Evolutionary conservation across 768 basidiomycete species (phyloP).

Genomic region (Serendipita vermifera): DNA sequence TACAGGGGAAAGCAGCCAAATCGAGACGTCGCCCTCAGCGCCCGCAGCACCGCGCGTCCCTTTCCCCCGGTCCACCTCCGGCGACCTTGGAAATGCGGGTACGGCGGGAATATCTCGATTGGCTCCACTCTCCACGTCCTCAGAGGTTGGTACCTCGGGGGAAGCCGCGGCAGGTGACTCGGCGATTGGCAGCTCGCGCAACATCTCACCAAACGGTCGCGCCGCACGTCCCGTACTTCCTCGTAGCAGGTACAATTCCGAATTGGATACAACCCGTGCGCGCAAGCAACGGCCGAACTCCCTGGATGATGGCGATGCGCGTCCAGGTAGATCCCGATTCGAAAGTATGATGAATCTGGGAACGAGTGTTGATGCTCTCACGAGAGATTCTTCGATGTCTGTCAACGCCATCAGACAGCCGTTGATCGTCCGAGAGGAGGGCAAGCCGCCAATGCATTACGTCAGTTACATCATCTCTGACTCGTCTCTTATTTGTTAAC

Average conservation of each 20-base stretch:
- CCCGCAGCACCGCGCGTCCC: conserved; percentile 11
- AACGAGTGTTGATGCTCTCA: conserved; percentile 52
- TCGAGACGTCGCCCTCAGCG: not conserved
- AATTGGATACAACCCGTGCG: conserved; percentile 52
- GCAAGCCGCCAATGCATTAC: conserved; percentile 65
- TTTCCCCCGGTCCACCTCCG: conserved; percentile 15
- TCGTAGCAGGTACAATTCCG: conserved; percentile 3
- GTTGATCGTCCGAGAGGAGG: conserved; percentile 67
- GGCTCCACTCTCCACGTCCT: not conserved
- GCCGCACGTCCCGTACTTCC: not conserved
- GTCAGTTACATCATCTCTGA: conserved; percentile 39
- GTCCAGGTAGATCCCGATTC: conserved; percentile 41
- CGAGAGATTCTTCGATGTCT: conserved; percentile 40
- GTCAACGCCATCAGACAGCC: conserved; percentile 52
- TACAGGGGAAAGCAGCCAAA: conserved; percentile 8
- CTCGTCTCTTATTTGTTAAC: conserved; percentile 10
- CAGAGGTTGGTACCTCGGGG: not conserved
- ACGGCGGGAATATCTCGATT: not conserved
- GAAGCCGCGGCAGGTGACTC: not conserved
- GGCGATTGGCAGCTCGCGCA: not conserved
- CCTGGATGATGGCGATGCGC: conserved; percentile 47
- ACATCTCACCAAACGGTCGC: not conserved
- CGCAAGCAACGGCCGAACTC: conserved; percentile 50
- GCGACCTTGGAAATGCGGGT: conserved; percentile 8
- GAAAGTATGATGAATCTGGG: conserved; percentile 62